These are phyloP conservation scores for Aureobasidium sp. DNA, from an alignment of 2,329 filamentous ascomycete species.

Conservation along the genomic window DNA sequence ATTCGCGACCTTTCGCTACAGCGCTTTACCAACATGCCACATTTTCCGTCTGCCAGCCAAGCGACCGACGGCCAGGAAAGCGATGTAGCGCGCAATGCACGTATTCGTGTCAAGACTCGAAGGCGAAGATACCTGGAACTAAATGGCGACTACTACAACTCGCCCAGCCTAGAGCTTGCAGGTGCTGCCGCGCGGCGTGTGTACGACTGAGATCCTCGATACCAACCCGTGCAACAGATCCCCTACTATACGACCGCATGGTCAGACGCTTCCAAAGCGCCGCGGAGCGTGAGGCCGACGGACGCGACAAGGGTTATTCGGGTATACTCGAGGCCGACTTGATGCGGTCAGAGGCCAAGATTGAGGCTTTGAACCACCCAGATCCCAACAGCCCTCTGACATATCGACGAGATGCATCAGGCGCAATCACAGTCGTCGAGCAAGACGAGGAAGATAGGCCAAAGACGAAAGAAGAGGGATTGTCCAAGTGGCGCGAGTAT, in stretches of 20 bases:
- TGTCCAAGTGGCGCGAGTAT: constrained; percentile 60
- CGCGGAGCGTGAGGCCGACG: constrained; percentile 65
- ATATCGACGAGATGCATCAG: constrained; percentile 44
- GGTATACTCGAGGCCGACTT: constrained; percentile 72
- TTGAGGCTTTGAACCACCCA: constrained; percentile 52
- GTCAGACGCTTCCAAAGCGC: constrained; percentile 69
- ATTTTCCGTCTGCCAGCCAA: constrained; percentile 2
- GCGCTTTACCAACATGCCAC: not conserved
- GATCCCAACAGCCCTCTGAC: constrained; percentile 43
- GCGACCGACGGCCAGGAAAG: constrained; percentile 1
- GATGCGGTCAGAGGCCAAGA: constrained; percentile 65
- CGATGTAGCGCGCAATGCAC: constrained; percentile 21
- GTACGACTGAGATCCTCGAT: constrained; percentile 12
- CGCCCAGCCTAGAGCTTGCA: constrained; percentile 52
- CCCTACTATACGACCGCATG: constrained; percentile 72
- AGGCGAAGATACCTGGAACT: constrained; percentile 66
- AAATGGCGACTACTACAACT: constrained; percentile 63
- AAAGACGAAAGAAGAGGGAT: constrained; percentile 56
- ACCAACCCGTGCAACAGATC: constrained; percentile 43
- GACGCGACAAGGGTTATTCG: constrained; percentile 66
- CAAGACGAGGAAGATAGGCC: constrained; percentile 45
- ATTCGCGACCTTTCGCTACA: not conserved
- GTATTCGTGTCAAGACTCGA: constrained; percentile 62
- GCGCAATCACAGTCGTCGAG: constrained; percentile 51
- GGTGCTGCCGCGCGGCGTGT: constrained; percentile 30